Percentiles rank a stretch among this genome's conserved stretches.
phyloP scores from a whole-genome alignment of 225 moss, liverwort and hornwort species.

The Climacium dendroides region DNA sequence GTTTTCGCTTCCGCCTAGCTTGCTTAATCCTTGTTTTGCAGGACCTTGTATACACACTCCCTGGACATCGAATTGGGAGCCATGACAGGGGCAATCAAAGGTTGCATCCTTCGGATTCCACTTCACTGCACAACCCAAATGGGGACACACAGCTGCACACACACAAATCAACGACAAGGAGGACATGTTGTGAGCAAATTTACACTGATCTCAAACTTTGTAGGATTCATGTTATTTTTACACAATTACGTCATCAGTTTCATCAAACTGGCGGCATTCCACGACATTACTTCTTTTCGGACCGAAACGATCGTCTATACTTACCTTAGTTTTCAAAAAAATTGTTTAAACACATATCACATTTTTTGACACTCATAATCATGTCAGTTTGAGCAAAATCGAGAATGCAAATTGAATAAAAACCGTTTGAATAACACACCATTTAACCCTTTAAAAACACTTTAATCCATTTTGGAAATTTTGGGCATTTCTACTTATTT shows the following conservation, averaged over 20 bases:
- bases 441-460: neutral
- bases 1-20: neutral
- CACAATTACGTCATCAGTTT: neutral
- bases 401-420: neutral
- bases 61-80: constrained; percentile 4
- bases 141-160: constrained; percentile 20
- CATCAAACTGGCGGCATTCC: neutral
- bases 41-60: constrained; percentile 9
- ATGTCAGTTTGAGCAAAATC: neutral
- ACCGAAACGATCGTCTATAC: neutral
- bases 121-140: constrained; percentile 25
- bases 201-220: neutral
- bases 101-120: constrained; percentile 19
- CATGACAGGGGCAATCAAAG: constrained; percentile 26
- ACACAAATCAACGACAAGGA: neutral
- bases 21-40: neutral
- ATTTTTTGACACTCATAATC: neutral
- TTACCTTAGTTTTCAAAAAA: neutral
- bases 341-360: neutral
- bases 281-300: neutral
- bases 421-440: neutral
- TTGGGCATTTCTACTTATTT: neutral
- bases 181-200: too few species aligned
- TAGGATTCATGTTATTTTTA: neutral
- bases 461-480: neutral